A percentile compares a stretch with the other conserved stretches of the same genome.
Evolutionary conservation across 1,284 basidiomycete genomes (phyloP).

Genomic region (Fomitopsis palustris): DNA sequence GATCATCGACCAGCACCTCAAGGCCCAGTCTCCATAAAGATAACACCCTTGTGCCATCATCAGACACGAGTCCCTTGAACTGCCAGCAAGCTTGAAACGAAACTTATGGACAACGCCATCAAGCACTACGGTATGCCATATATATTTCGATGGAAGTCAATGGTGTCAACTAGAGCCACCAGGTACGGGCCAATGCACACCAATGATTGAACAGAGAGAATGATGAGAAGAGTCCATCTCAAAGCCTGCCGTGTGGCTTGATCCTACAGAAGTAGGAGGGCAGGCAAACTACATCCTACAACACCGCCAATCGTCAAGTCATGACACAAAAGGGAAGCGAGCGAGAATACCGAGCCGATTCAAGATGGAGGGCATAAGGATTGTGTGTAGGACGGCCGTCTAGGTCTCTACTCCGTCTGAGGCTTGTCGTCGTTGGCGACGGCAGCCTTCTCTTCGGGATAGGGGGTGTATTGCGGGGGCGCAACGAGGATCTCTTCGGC

Average conservation of each 20-base stretch:
- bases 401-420: not conserved
- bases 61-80: no score
- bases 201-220: not conserved
- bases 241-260: not conserved
- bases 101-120: no score
- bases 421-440: conserved; percentile 4
- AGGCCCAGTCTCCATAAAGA: no score
- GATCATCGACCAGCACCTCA: no score
- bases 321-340: no score
- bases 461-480: conserved; percentile 45
- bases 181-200: not conserved
- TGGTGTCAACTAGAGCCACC: not conserved
- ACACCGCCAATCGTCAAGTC: not conserved
- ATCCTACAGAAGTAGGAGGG: not conserved
- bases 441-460: conserved; percentile 18
- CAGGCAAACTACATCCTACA: not conserved
- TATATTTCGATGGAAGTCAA: not conserved
- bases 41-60: no score
- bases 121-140: not conserved
- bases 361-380: not conserved
- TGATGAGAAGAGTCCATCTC: not conserved
- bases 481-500: conserved; percentile 37
- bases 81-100: no score
- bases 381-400: not conserved
- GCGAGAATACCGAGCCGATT: no score